Evolutionary conservation across 495 filamentous ascomycete species (phyloP), one percentile per base, ranked within the genome.

Genomic region (Lentithecium fluviatile): DNA sequence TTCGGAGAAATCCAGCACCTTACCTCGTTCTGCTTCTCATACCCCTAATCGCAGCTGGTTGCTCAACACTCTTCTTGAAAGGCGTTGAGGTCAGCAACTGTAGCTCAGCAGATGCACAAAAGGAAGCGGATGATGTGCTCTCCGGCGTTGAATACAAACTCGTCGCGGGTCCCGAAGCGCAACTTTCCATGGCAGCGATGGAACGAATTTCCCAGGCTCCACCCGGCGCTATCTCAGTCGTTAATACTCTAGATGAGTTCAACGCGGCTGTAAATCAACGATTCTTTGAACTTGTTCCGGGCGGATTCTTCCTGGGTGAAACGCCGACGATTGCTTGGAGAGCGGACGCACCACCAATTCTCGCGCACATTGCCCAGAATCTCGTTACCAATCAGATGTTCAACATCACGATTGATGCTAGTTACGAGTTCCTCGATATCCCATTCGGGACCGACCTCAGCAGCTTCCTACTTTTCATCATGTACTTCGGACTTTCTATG

Each of bases 401-500:
- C 8, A 85, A 88, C 65, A 82, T 82, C 10, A 80, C 78, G 5
- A 90, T 95, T 62, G 76, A 76, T 2, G 84, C 83, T 2, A 79
- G 79, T 46, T 93, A 83, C 68, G 77, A 85, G 25, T 70, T 77
- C 21, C 93, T 96, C 67, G 88, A 88, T 66, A 78, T 82, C 15
- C 83, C 88, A n/a, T 90, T 81, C 74, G 67, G 78, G 10, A 79
- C 85, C 0, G 75, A 75, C 23, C 79, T 81, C 0, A 88, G 87
- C 8, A 77, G 89, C 38, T 84, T 83, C n/a, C 76, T 96, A 21
- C 87, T 94, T 71, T 77, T 95, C 13, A 76, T 92, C 24, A 78
- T 86, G 10, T 95, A 95, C 71, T 84, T 91, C 65, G 84, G 87
- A 23, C 78, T 95, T 1, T 87, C 83, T 13, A 83, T 92, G 77